Base-by-base conservation (phyloP, 768 basidiomycete species). In the Amanita rubescens region DNA sequence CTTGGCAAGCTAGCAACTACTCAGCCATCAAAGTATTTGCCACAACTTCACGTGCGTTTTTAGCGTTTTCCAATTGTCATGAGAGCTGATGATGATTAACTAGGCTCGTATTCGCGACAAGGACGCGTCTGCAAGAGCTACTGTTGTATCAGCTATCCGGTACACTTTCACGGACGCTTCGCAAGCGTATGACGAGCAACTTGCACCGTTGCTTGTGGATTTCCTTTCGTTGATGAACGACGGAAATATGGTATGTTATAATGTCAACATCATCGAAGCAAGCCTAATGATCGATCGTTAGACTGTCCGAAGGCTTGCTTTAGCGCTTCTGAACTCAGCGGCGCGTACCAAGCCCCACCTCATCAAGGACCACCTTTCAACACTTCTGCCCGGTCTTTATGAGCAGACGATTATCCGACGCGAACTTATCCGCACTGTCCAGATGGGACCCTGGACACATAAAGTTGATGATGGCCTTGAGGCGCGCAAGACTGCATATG, bases 401-500 rank as follows among this genome's bases (percentile, higher is more conserved):
- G 76, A 80, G 34, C 92, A 97, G 71, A 96, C 94, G 0, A 64
- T 76, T 34, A 71, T 94, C 64, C 92, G 90, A 57, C 76, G 80
- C 2, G 77, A 84, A 1, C 81, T 94, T 55, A 85, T 95, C 63
- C 83, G 89, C 27, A 90, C 88, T 1, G 93, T 96, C 11, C 90
- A 93, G 64, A 96, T 96, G 94, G 93, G 94, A 19, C 93, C 94
- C 2, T 96, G 93, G 93, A 90, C 87, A 24, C 92, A 95, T 70
- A 93, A 90, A 65, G 91, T 96, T 49, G 96, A 99, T 61, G 94
- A 98, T 58, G 96, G 96, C 45, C 76, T 98, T 37, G 95, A 98
- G 58, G 85, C 94, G 19, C 84, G 96, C 55, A 98, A 97, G 76
- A 94, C 91, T 0, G 95, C 96, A 2, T 98, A 90, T 68, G 96